These are phyloP conservation scores for Colletotrichum sp. DNA, from an alignment of 2,329 filamentous ascomycete species.

Conservation along the genomic window DNA sequence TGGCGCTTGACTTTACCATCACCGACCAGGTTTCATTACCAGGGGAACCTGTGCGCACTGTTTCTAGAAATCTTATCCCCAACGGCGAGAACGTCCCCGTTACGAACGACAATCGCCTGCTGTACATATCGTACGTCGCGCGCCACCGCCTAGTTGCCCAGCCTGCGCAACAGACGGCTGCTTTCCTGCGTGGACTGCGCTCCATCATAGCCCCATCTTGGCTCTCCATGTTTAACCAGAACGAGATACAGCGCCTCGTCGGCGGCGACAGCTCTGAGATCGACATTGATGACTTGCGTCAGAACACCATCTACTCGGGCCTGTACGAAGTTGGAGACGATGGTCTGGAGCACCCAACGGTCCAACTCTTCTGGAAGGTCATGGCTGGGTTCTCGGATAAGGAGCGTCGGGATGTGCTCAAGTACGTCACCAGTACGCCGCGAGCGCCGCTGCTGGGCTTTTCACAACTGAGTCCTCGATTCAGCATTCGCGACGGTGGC, in stretches of 20 bases:
- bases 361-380: slow-evolving; percentile 90
- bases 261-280: slow-evolving; percentile 87
- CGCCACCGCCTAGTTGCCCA: slow-evolving; percentile 86
- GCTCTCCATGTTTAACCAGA: slow-evolving; percentile 99
- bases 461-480: slow-evolving; percentile 80
- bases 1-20: slow-evolving; percentile 88
- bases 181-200: slow-evolving; percentile 85
- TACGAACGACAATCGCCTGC: slow-evolving; percentile 88
- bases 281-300: slow-evolving; percentile 83
- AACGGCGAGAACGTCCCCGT: slow-evolving; percentile 79
- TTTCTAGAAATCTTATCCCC: slow-evolving; percentile 77
- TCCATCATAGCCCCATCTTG: slow-evolving; percentile 90
- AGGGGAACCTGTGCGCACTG: slow-evolving; percentile 57
- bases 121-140: slow-evolving; percentile 94
- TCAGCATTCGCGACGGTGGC: slow-evolving; percentile 87
- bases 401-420: slow-evolving; percentile 85
- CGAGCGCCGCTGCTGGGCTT: slow-evolving; percentile 91
- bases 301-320: slow-evolving; percentile 86
- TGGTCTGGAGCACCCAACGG: slow-evolving; percentile 80
- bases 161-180: slow-evolving; percentile 79
- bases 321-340: slow-evolving; percentile 92
- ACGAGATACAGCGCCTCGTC: slow-evolving; percentile 90
- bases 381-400: slow-evolving; percentile 77
- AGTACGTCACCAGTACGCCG: slow-evolving; percentile 95
- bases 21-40: slow-evolving; percentile 67